Base-by-base conservation (phyloP, 2,329 filamentous ascomycete genomes). In the Fusarium devonianum region DNA sequence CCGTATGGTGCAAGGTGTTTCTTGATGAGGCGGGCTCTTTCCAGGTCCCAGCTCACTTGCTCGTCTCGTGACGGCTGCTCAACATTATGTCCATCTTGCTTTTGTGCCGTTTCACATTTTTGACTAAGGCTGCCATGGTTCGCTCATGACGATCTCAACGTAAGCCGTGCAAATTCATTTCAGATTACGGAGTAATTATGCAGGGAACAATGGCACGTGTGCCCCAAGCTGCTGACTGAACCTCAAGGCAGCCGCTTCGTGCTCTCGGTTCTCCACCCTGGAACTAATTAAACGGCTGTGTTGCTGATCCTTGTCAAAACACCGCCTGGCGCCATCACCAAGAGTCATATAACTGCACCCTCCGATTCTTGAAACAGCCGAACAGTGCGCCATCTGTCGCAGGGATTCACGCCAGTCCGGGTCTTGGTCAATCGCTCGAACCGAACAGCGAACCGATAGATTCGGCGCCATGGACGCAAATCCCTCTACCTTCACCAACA, bases 221-320 rank as follows among this genome's bases (percentile, higher is more conserved):
- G 21, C 36, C 28, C 28, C 14, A 22, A 28, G n/a, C n/a, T n/a
- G n/a, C 35, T 44, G 38, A 34, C 49, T 39, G 32, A 36, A 19
- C 49, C 29, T 51, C 29, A 30, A 49, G 42, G 41, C 28, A 54
- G 21, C 50, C 44, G 50, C 49, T 48, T n/a, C n/a, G n/a, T 37
- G 33, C 42, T 13, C 34, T 35, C 10, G 35, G 22, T 23, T 37
- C 48, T 42, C 51, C 48, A 51, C 55, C 29, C n/a, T n/a, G n/a
- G n/a, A n/a, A n/a, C 26, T 33, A 39, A 50, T 55, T 43, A 40
- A 51, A 56, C 44, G 38, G 43, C 43, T 46, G 33, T 17, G n/a
- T 13, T 34, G 37, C 50, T 51, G 55, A 56, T 59, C 55, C 55
- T 56, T 29, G 50, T 39, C 30, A 30, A 49, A 41, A 32, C 53